These are phyloP conservation scores for Leishmania mexicana DNA, from an alignment of 208 protist genomes.

Conservation along the genomic window DNA sequence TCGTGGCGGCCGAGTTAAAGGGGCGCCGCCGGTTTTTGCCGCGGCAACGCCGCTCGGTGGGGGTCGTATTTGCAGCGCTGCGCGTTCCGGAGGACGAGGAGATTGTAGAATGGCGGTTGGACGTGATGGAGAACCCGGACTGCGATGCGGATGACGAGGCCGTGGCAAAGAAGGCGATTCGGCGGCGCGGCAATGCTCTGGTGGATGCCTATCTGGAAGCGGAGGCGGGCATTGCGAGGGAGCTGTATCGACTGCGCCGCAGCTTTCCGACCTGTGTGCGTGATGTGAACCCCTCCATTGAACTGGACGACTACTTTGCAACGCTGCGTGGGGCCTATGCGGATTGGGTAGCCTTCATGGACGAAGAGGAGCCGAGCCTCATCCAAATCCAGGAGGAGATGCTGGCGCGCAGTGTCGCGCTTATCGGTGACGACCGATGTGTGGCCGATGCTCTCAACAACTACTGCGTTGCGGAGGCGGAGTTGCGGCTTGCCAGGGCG, in stretches of 20 bases:
- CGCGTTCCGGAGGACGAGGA: constrained; percentile 49
- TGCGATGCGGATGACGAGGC: constrained; percentile 26
- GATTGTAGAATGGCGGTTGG: constrained; percentile 41
- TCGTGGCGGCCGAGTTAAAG: constrained; percentile 35
- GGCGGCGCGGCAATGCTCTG: constrained; percentile 32
- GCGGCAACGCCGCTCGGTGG: constrained; percentile 14
- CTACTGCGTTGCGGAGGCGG: constrained; percentile 50
- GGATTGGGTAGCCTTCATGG: constrained; percentile 44
- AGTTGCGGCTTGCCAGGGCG: constrained; percentile 40
- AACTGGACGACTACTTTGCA: constrained; percentile 52
- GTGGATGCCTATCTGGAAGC: constrained; percentile 36
- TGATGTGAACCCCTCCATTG: constrained; percentile 64
- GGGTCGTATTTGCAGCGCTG: constrained; percentile 40
- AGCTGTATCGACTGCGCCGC: constrained; percentile 42
- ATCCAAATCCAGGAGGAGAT: constrained; percentile 50
- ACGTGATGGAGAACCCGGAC: constrained; percentile 33
- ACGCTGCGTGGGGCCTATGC: constrained; percentile 46
- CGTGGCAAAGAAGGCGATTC: constrained; percentile 37
- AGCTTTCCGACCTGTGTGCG: constrained; percentile 61
- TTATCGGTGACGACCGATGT: constrained; percentile 62
- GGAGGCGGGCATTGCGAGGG: constrained; percentile 40
- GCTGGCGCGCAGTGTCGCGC: constrained; percentile 33
- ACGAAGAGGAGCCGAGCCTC: constrained; percentile 26
- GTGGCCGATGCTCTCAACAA: constrained; percentile 44
- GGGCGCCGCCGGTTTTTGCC: constrained; percentile 38